Percentiles rank a stretch among this genome's conserved stretches.
phyloP scores from a whole-genome alignment of 176 grass and related monocot species.

The Musa schizocarpa region DNA sequence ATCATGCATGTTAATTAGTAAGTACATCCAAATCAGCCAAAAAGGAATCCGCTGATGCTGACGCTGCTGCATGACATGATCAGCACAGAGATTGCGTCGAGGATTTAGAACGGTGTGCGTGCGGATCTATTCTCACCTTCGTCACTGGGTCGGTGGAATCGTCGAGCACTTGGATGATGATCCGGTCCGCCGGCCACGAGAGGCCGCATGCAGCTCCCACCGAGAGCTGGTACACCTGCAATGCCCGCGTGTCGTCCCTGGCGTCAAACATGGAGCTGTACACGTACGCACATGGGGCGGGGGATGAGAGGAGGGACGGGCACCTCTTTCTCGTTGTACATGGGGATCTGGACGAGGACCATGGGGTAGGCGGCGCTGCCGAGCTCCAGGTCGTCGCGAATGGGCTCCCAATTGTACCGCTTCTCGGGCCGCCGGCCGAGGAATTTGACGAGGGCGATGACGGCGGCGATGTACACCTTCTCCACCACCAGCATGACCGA shows the following conservation, averaged over 20 bases:
- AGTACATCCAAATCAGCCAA: not conserved
- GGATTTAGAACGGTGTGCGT: not conserved
- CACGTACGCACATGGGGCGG: not conserved
- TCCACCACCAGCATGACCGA: constrained; percentile 4
- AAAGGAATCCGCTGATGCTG: not conserved
- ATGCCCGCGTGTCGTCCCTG: not conserved
- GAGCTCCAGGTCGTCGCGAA: constrained; percentile 9
- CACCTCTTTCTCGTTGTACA: constrained; percentile 13
- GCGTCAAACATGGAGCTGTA: not conserved
- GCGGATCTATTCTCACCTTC: not conserved
- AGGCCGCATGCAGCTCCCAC: constrained; percentile 7
- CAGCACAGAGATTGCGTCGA: not conserved
- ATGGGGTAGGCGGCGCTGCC: constrained; percentile 1
- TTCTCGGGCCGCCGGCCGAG: not conserved
- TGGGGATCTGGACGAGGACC: constrained; percentile 14
- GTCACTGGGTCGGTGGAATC: constrained; percentile 1
- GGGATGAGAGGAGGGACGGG: not conserved
- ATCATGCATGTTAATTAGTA: too few relatives aligned
- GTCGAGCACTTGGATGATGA: constrained; percentile 16
- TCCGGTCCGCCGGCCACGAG: constrained; percentile 4
- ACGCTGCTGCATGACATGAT: not conserved
- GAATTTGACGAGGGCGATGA: not conserved
- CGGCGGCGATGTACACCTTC: not conserved
- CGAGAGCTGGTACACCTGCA: not conserved
- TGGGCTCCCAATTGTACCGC: constrained; percentile 9